phyloP scores from a whole-genome alignment of 768 basidiomycete species.

The Pleurotus platypus region DNA sequence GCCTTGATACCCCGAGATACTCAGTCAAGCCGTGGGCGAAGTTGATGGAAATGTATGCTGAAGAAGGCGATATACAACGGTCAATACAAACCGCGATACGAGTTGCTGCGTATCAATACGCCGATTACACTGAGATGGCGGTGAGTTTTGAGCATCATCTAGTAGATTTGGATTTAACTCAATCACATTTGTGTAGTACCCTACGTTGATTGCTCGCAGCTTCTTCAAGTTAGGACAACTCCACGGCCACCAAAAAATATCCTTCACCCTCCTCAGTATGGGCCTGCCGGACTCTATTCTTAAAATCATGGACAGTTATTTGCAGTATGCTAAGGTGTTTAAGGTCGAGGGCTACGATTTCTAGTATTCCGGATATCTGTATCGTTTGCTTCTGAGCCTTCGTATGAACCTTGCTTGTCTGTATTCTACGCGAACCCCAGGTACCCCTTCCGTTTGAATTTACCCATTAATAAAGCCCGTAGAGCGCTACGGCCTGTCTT shows the following conservation, averaged over 20 bases:
- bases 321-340: constrained; percentile 85
- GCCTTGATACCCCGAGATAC: constrained; percentile 83
- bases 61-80: constrained; percentile 90
- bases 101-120: constrained; percentile 88
- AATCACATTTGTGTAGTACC: constrained; percentile 53
- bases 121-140: constrained; percentile 86
- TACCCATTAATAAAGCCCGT: too few relatives aligned
- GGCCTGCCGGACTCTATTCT: constrained; percentile 85
- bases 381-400: too few relatives aligned
- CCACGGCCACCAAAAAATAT: constrained; percentile 92
- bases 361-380: constrained; percentile 26
- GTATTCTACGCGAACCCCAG: too few relatives aligned
- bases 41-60: constrained; percentile 94
- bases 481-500: too few relatives aligned
- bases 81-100: constrained; percentile 90
- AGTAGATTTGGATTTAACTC: neutral
- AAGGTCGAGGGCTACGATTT: constrained; percentile 86
- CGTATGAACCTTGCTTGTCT: too few relatives aligned
- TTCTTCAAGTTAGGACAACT: constrained; percentile 93
- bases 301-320: constrained; percentile 90
- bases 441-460: too few relatives aligned
- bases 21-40: constrained; percentile 92
- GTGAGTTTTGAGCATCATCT: constrained; percentile 41
- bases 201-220: constrained; percentile 83
- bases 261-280: constrained; percentile 92